These are phyloP conservation scores for Pinus taeda DNA, from an alignment of 75 land plant species.

Conservation along the genomic window DNA sequence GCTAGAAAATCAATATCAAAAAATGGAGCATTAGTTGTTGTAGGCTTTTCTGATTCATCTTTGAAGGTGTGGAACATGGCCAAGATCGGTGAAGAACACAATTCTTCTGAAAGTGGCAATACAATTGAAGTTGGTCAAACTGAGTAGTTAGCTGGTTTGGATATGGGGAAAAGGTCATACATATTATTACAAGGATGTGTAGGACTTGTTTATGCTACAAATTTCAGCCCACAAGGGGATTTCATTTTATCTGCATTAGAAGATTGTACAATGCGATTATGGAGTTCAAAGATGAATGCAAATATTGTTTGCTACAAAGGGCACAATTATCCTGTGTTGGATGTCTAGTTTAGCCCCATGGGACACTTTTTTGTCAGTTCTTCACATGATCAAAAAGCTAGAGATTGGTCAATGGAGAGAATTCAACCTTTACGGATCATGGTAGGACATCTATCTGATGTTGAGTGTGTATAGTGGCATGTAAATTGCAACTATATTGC, in stretches of 20 bases:
- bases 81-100: too few species aligned
- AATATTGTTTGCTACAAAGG: constrained; percentile 98
- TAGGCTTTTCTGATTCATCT: too few species aligned
- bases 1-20: too few species aligned
- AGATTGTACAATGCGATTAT: constrained; percentile 93
- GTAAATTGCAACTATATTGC: constrained; percentile 96
- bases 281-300: constrained; percentile 90
- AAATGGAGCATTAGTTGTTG: not conserved
- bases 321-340: constrained; percentile 96
- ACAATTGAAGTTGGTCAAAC: not conserved
- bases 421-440: constrained; percentile 85
- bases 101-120: too few species aligned
- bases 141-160: constrained; percentile 27
- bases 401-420: constrained; percentile 95
- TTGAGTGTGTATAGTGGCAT: constrained; percentile 99
- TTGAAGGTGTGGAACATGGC: too few species aligned
- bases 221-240: constrained; percentile 87
- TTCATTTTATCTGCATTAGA: constrained; percentile 84
- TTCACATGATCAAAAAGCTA: constrained; percentile 95
- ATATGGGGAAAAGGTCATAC: constrained; percentile 59
- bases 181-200: constrained; percentile 82
- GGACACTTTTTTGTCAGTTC: constrained; percentile 23
- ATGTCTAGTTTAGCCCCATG: too few species aligned
- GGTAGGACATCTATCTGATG: constrained; percentile 99
- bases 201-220: constrained; percentile 89